phyloP scores from a whole-genome alignment of 73 alveolate genomes.

The Tetrahymena malaccensis region DNA sequence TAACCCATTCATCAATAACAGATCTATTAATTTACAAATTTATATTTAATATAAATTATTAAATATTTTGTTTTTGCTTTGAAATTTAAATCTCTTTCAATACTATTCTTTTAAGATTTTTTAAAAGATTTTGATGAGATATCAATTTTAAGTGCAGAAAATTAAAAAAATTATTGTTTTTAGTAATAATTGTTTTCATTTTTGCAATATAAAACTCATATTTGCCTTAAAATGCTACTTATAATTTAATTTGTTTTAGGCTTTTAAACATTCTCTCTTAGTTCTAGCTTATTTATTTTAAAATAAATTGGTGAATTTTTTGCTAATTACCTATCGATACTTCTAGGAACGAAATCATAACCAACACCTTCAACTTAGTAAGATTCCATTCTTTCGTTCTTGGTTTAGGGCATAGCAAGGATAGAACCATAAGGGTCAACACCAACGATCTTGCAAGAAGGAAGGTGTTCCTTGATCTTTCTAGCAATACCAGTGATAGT shows the following conservation, averaged over 20 bases:
- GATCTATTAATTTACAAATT: neutral
- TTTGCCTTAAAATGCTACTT: too few relatives aligned
- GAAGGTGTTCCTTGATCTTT: conserved; percentile 82
- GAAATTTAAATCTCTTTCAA: too few relatives aligned
- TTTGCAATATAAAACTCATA: too few relatives aligned
- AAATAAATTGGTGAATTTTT: conserved; percentile 31
- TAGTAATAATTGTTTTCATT: too few relatives aligned
- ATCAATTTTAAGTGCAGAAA: too few relatives aligned
- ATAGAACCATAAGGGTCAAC: conserved; percentile 94
- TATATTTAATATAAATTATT: neutral
- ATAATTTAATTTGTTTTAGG: too few relatives aligned
- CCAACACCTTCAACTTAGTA: conserved; percentile 86
- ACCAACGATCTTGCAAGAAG: conserved; percentile 74
- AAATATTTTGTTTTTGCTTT: too few relatives aligned
- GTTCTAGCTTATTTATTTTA: neutral
- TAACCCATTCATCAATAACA: conserved; percentile 61
- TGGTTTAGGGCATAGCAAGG: conserved; percentile 63
- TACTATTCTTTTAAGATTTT: too few relatives aligned
- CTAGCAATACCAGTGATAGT: conserved; percentile 92
- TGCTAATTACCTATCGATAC: conserved; percentile 55
- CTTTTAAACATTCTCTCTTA: neutral
- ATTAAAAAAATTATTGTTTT: too few relatives aligned
- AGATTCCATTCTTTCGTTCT: conserved; percentile 32
- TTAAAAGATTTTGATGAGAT: too few relatives aligned
- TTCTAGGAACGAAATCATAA: conserved; percentile 78